These are phyloP conservation scores for Raffaelea arxii DNA, from an alignment of 2,329 filamentous ascomycete genomes.

Conservation along the genomic window DNA sequence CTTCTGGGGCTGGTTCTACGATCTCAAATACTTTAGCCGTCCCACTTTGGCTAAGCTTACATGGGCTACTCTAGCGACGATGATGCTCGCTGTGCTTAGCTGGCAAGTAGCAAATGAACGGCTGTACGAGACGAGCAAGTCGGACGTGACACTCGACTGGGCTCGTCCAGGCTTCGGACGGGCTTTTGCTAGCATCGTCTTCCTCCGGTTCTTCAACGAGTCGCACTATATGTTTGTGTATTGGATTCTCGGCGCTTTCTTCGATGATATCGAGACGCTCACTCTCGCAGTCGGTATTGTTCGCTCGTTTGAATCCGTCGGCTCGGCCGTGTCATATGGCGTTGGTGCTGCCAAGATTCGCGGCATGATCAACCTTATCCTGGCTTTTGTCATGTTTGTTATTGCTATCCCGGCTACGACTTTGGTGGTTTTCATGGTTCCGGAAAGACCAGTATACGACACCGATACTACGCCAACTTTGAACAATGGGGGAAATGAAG, in stretches of 20 bases:
- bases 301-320: conserved; percentile 37
- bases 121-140: conserved; percentile 27
- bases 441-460: conserved; percentile 15
- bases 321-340: conserved; percentile 35
- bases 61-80: conserved; percentile 28
- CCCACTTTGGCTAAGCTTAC: conserved; percentile 31
- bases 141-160: conserved; percentile 34
- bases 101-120: conserved; percentile 40
- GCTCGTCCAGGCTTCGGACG: conserved; percentile 30
- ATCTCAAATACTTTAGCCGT: conserved; percentile 29
- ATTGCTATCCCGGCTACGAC: conserved; percentile 28
- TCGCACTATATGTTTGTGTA: conserved; percentile 42
- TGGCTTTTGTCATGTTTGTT: conserved; percentile 37
- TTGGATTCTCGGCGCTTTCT: conserved; percentile 40
- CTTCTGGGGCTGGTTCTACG: conserved; percentile 40
- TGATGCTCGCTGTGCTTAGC: conserved; percentile 32
- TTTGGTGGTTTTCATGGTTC: conserved; percentile 25
- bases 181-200: conserved; percentile 36
- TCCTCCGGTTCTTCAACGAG: conserved; percentile 41
- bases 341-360: conserved; percentile 34
- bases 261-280: conserved; percentile 40
- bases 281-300: conserved; percentile 37
- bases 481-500: too few relatives aligned
- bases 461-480: background rate
- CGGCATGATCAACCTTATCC: conserved; percentile 37